Base-by-base conservation (phyloP, 1,139 yeast genomes). In the Hemisphaericaspora xylanilytica region DNA sequence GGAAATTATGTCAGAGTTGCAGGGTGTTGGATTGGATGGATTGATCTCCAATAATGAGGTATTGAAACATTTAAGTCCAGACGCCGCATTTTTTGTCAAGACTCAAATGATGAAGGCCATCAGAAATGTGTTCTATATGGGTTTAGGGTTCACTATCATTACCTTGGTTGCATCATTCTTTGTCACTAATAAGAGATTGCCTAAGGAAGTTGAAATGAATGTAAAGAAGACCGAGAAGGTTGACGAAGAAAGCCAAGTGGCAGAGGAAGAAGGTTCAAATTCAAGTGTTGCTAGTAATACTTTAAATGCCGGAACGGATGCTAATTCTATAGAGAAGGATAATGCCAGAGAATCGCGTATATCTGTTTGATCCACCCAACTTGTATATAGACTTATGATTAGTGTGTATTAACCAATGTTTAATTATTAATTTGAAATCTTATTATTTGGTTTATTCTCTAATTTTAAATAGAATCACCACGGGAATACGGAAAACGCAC, bases 111-210 rank as follows among this genome's bases (percentile, higher is more conserved):
- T 65, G 65, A 41, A 46, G 8, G 54, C 65, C 2, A 59, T 67
- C 17, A 50, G 52, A 31, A 60, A 63, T 42, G 69, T 64, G 0
- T 67, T 59, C 42, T 64, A 64, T 47, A 55, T 64, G 56, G 31
- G 53, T 33, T 36, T 64, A 30, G 71, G 67, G 1, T 56, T 56
- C 32, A 55, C 64, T 3, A 49, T 43, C 3, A 32, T 63, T 18
- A 41, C 57, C 3, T 41, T 56, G 5, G 43, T 65, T 20, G 47
- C 51, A 5, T 33, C 47, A 13, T 14, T 59, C 4, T 62, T 61
- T 38, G 42, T 53, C n/a, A 59, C 67, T 18, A 64, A 63, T 46
- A 48, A 59, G 37, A 56, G 54, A 30, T 46, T 66, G 22, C 72
- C 72, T n/a, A 59, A 52, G 38, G 51, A 55, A 26, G 46, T 50